Evolutionary conservation across 1,284 basidiomycete genomes (phyloP).

Genomic region (Cryptococcus wingfieldii): DNA sequence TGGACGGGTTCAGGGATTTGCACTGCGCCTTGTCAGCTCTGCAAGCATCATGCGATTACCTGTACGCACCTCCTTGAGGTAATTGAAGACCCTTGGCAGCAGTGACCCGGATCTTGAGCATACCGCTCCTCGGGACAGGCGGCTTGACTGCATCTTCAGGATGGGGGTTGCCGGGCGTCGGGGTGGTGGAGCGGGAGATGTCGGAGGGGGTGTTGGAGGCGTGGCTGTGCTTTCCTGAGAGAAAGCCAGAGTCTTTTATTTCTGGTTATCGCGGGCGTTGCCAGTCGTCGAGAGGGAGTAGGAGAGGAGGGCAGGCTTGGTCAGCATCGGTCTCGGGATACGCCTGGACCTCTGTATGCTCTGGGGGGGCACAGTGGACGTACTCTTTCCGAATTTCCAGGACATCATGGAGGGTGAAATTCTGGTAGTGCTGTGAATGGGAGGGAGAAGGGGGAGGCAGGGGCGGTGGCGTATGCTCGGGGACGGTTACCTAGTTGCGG

Average conservation of each 20-base stretch:
- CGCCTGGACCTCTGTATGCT: conserved; percentile 6
- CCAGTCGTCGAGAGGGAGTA: conserved; percentile 52
- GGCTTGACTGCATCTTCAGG: conserved; percentile 29
- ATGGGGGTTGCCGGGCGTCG: conserved; percentile 48
- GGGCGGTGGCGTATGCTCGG: not conserved
- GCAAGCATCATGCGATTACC: not conserved
- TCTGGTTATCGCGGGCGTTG: conserved; percentile 22
- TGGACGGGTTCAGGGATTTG: conserved; percentile 81
- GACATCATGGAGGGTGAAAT: conserved; percentile 37
- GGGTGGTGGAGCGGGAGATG: conserved; percentile 46
- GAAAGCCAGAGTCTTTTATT: conserved; percentile 46
- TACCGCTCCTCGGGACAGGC: conserved; percentile 52
- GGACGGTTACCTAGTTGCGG: not conserved
- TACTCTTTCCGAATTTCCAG: conserved; percentile 53
- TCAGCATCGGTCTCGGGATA: not conserved
- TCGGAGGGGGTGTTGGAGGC: conserved; percentile 28
- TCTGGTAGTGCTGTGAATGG: not conserved
- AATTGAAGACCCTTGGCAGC: conserved; percentile 54
- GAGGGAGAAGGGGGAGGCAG: not conserved
- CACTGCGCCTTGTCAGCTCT: conserved; percentile 55
- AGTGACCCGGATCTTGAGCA: conserved; percentile 57
- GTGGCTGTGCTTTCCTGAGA: conserved; percentile 27
- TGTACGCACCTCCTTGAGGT: conserved; percentile 53
- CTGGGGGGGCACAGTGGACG: conserved; percentile 13
- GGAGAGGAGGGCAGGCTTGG: conserved; percentile 23